These are phyloP conservation scores for Wickerhamomyces queroliae DNA, from an alignment of 805 yeast genomes.

Conservation along the genomic window DNA sequence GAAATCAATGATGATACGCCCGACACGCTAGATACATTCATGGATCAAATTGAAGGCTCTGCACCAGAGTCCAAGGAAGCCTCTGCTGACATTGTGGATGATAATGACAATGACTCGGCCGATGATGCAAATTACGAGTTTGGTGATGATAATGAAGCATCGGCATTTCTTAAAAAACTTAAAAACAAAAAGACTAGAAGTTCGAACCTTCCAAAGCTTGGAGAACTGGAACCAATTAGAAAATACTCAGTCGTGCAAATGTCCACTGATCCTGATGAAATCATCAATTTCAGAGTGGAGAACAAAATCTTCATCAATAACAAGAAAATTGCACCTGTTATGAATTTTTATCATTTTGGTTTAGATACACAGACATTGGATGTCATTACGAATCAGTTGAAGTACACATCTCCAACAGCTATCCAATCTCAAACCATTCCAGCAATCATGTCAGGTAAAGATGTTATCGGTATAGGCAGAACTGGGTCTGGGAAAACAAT, in stretches of 20 bases:
- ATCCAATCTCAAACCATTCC: conserved; percentile 92
- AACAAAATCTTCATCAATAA: conserved; percentile 36
- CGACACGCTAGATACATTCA: conserved; percentile 44
- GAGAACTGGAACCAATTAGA: conserved; percentile 39
- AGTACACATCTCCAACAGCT: conserved; percentile 67
- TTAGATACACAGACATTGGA: conserved; percentile 54
- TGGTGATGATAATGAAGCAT: conserved; percentile 28
- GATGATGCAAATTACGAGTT: conserved; percentile 25
- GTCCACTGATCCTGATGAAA: conserved; percentile 52
- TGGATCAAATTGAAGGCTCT: conserved; percentile 25
- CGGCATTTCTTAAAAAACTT: conserved; percentile 26
- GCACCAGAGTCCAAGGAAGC: conserved; percentile 15
- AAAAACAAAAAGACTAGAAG: conserved; percentile 44
- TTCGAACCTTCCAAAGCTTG: conserved; percentile 41
- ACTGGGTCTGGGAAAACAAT: conserved; percentile 97
- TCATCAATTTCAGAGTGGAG: conserved; percentile 55
- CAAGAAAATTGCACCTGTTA: conserved; percentile 45
- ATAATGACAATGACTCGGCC: conserved; percentile 18
- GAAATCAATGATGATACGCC: conserved; percentile 21
- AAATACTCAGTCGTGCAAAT: too few species aligned
- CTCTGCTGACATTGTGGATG: conserved; percentile 22
- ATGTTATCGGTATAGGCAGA: conserved; percentile 89
- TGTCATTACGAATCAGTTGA: conserved; percentile 42
- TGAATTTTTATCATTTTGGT: conserved; percentile 79
- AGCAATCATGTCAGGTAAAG: conserved; percentile 82